These are phyloP conservation scores for Biscogniauxia mediterranea DNA, from an alignment of 2,329 filamentous ascomycete species.

Conservation along the genomic window DNA sequence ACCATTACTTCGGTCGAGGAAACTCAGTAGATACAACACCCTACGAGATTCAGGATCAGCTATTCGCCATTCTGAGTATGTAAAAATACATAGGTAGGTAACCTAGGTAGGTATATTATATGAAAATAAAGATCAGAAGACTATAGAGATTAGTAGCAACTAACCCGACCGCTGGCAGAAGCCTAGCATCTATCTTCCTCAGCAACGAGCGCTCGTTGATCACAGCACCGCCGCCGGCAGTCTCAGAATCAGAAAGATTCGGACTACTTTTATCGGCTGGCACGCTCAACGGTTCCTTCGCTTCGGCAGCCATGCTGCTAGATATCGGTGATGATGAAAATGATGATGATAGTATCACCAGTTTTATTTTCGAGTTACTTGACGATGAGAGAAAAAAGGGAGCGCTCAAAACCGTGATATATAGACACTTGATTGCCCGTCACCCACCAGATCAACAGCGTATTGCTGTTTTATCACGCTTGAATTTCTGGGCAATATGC, in stretches of 20 bases:
- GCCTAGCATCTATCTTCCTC: slow-evolving; percentile 52
- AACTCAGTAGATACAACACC: slow-evolving; percentile 54
- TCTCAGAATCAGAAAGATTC: slow-evolving; percentile 23
- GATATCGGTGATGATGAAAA: not conserved
- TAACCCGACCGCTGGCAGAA: slow-evolving; percentile 52
- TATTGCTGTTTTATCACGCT: too few relatives aligned
- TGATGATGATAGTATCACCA: too few relatives aligned
- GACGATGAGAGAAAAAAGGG: not conserved
- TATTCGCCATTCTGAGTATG: not conserved
- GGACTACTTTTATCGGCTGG: slow-evolving; percentile 10
- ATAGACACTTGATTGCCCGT: too few relatives aligned
- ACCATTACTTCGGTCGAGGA: slow-evolving; percentile 58
- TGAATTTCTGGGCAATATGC: too few relatives aligned
- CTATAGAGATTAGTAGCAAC: not conserved
- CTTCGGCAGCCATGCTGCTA: slow-evolving; percentile 8
- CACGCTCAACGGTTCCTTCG: slow-evolving; percentile 15
- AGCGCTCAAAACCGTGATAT: too few relatives aligned
- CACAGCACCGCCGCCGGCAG: slow-evolving; percentile 3
- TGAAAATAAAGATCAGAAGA: too few relatives aligned
- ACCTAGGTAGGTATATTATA: too few relatives aligned
- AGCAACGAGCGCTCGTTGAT: slow-evolving; percentile 58
- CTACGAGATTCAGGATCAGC: slow-evolving; percentile 1
- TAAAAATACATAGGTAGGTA: too few relatives aligned
- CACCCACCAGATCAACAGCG: too few relatives aligned
- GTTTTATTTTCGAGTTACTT: not conserved